A percentile compares a stretch with the other conserved stretches of the same genome.
phyloP scores from a whole-genome alignment of 1,284 basidiomycete genomes.

The Ustilago crameri region DNA sequence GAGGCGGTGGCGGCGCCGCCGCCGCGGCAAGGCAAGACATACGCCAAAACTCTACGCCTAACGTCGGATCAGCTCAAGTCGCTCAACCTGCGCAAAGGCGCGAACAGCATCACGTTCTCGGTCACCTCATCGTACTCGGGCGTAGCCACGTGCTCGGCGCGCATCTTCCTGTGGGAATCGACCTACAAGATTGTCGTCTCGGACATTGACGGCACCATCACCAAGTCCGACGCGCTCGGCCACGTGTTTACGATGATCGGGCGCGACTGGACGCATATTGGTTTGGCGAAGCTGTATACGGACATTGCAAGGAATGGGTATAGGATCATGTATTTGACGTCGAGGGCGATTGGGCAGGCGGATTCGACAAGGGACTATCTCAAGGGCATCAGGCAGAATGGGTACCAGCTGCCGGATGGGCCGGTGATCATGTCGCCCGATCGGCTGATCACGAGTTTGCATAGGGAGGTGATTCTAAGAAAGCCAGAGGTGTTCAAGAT shows the following conservation, averaged over 20 bases:
- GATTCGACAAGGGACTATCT: slow-evolving; percentile 96
- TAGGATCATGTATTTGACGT: slow-evolving; percentile 98
- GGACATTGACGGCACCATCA: slow-evolving; percentile 99
- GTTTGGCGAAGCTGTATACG: slow-evolving; percentile 97
- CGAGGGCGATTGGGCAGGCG: slow-evolving; percentile 96
- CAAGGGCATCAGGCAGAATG: slow-evolving; percentile 92
- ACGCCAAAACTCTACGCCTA: slow-evolving; percentile 89
- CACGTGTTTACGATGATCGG: slow-evolving; percentile 99
- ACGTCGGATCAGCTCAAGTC: slow-evolving; percentile 80
- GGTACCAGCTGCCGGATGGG: slow-evolving; percentile 94
- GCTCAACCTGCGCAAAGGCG: slow-evolving; percentile 84
- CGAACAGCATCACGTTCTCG: slow-evolving; percentile 93
- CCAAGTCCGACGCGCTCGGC: slow-evolving; percentile 90
- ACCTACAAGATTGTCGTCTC: slow-evolving; percentile 91
- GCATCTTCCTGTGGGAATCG: slow-evolving; percentile 95
- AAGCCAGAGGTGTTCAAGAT: slow-evolving; percentile 99
- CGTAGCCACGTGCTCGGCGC: slow-evolving; percentile 81
- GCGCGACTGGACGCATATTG: slow-evolving; percentile 98
- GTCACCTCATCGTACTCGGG: slow-evolving; percentile 85
- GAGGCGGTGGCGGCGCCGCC: slow-evolving; percentile 10
- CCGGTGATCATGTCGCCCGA: slow-evolving; percentile 99
- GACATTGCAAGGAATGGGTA: slow-evolving; percentile 96
- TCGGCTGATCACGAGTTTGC: slow-evolving; percentile 90
- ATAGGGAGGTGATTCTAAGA: slow-evolving; percentile 76
- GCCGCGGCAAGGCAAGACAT: slow-evolving; percentile 72